Evolutionary conservation across 192 early-diverging fungal species (phyloP), one percentile per base, ranked within the genome.

Genomic region (Jimgerdemannia flammicorona): DNA sequence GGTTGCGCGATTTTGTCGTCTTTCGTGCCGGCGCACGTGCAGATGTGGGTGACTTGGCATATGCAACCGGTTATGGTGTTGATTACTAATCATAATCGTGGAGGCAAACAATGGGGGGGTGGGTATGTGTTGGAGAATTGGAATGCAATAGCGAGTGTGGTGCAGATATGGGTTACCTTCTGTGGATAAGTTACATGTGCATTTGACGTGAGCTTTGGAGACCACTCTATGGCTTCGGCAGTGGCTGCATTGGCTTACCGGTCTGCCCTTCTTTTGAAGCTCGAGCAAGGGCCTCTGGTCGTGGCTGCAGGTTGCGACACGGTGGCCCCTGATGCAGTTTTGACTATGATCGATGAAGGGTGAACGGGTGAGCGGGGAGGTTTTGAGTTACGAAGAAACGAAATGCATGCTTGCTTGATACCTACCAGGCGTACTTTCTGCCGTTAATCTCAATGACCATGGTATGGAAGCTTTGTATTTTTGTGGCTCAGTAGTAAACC

Each of bases 151-250:
- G 67, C 39, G 39, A 69, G 11, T 40, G 66, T 69, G 75, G 29
- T 64, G 49, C 44, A 79, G 29, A 29, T 29, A 1, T 29, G n/a
- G n/a, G 17, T 74, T 73, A 82, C 81, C 75, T 59, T 43, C 68
- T 80, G 77, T 67, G 10, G 77, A 67, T 67, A 76, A 74, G 11
- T 81, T 80, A 75, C 93, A 94, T 42, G 87, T 87, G 68, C 93
- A 94, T 75, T 92, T 92, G 6, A 90, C 90, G 75, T 90, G 90
- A 18, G 87, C 81, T 74, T 90, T 90, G 42, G 87, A 82, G 41
- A 87, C 87, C 72, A 84, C 87, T 70, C 93, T 87, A 69, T 89
- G 81, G 74, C 90, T 87, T 20, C 91, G 90, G 76, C 93, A 94
- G 80, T 88, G 89, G 54, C 75, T 71, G 77, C 93, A 94, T 76